Evolutionary conservation across 768 basidiomycete genomes (phyloP).

Genomic region (Daedalea quercina): DNA sequence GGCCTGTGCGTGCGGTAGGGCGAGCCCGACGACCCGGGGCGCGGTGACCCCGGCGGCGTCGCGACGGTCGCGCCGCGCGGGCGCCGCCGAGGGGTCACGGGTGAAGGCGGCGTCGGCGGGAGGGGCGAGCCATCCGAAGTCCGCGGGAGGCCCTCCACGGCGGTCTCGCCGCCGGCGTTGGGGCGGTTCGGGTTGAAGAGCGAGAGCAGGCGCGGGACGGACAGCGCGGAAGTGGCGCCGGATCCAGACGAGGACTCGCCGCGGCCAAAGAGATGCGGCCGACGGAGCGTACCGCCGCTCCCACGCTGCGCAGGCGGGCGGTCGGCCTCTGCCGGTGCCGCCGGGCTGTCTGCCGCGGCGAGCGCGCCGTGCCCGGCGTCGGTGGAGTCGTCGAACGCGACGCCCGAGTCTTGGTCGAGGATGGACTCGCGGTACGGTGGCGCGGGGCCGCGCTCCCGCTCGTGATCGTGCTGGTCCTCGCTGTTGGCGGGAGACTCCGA

Average conservation of each 20-base stretch:
- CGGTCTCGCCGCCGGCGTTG: conserved; percentile 2
- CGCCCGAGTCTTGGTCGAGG: conserved; percentile 14
- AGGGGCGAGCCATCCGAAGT: conserved; percentile 20
- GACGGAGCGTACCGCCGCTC: background rate
- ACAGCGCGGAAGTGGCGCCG: background rate
- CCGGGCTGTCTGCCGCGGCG: background rate
- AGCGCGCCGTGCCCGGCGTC: conserved; percentile 2
- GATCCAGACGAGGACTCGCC: background rate
- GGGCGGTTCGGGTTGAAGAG: background rate
- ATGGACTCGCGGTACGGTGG: conserved; percentile 56
- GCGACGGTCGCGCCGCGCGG: conserved; percentile 4
- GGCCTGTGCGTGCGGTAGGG: conserved; percentile 25
- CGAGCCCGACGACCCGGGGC: conserved; percentile 15
- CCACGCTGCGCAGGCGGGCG: background rate
- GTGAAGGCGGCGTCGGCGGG: conserved; percentile 10
- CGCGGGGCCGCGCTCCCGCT: conserved; percentile 48
- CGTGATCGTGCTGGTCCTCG: conserved; percentile 8
- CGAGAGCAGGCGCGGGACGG: conserved; percentile 2
- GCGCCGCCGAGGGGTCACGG: background rate
- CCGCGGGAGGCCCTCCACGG: conserved; percentile 14
- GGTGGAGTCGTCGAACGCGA: conserved; percentile 25
- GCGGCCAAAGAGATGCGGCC: background rate
- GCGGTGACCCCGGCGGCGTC: conserved; percentile 6
- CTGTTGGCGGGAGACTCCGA: conserved; percentile 21
- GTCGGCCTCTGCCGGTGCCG: background rate